Base-by-base conservation (phyloP, 805 yeast genomes). In the Starmerella roubikii region DNA sequence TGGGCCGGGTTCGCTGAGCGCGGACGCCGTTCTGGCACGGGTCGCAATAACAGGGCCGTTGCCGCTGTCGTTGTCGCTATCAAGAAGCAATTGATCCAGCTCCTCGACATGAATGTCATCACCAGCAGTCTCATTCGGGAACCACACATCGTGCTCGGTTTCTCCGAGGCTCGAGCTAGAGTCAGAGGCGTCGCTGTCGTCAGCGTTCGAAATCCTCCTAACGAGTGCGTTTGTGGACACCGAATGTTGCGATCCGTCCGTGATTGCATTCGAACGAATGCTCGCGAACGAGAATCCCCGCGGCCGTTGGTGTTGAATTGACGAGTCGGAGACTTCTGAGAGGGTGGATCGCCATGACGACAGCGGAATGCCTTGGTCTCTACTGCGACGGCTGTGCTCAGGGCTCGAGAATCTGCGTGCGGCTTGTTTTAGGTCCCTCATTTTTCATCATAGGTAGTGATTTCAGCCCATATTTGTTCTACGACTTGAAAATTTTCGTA, bases 131-230 rank as follows among this genome's bases (percentile, higher is more conserved):
- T 69, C 73, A 44, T 78, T 78, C 8, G 97, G 97, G 61, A 86
- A 86, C 66, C 97, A 88, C 32, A 88, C 98, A 69, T 88, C 97
- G 55, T 84, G 95, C 54, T 88, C 97, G 0, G 94, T 84, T 54
- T 85, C 95, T 50, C 82, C 93, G 3, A 55, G 39, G 16, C 56
- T 48, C 23, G 47, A 49, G 27, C 52, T 53, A 6, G 62, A 55
- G 17, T 50, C 61, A 7, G 42, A 24, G 20, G 54, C 52, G 19
- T 54, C 58, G 16, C 50, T 48, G 20, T 49, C 58, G 32, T 42
- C 50, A 6, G 48, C 51, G 21, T 43, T 42, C 3, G 37, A 39
- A 15, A 44, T 44, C n/a, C 32, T 39, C 6, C 42, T 34, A 3
- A 44, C 38, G 25, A 38, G 23, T 12, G 31, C 30, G 31, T 34